Evolutionary conservation across 2,329 filamentous ascomycete genomes (phyloP).

Genomic region (Colletotrichum sp.): DNA sequence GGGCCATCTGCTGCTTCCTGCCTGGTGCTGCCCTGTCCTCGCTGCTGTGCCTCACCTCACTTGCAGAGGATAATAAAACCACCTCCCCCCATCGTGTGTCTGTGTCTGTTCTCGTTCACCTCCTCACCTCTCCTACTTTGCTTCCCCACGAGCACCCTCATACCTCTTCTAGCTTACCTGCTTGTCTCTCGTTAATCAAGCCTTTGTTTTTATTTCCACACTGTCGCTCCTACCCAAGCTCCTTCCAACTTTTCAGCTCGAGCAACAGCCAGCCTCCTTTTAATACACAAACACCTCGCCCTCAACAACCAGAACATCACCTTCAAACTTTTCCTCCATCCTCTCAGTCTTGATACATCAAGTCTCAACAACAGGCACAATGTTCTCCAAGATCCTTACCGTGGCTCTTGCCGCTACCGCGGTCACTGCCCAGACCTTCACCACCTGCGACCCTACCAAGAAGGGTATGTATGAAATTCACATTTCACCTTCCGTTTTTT

Average conservation of each 20-base stretch:
- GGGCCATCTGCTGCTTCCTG: neutral
- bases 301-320: neutral
- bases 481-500: neutral
- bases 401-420: conserved; percentile 55
- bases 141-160: conserved; percentile 8
- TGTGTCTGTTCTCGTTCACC: neutral
- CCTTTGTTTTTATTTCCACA: conserved; percentile 17
- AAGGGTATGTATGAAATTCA: conserved; percentile 42
- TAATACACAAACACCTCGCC: neutral
- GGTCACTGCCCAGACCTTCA: conserved; percentile 61
- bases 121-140: conserved; percentile 12
- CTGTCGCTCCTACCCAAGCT: conserved; percentile 6
- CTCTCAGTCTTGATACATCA: neutral
- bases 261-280: neutral
- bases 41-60: conserved; percentile 11
- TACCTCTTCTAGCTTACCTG: conserved; percentile 3
- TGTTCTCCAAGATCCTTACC: conserved; percentile 44
- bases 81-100: conserved; percentile 8
- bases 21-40: neutral
- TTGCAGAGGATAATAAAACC: conserved; percentile 14
- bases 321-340: neutral
- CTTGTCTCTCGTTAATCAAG: conserved; percentile 22
- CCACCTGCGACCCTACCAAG: conserved; percentile 60
- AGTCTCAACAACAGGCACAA: neutral
- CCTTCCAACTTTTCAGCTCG: neutral